Conservation (phyloP, 257 asterid genomes). For the Plantago elongata region DNA sequence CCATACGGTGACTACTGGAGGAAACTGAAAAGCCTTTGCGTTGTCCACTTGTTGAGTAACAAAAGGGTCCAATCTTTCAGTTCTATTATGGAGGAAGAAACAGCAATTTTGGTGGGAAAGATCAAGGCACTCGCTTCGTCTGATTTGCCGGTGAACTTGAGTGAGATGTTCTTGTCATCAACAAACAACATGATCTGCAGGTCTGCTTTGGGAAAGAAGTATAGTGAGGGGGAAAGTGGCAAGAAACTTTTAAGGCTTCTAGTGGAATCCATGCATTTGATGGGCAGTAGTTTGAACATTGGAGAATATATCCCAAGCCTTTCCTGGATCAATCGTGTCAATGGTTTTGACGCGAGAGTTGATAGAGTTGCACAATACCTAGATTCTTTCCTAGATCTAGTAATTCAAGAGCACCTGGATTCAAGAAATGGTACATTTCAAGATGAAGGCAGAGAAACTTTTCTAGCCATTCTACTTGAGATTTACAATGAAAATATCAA, state of each 20-base stretch:
- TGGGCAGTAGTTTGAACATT: conserved; percentile 5
- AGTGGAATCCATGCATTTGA: conserved; percentile 12
- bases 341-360: neutral
- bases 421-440: neutral
- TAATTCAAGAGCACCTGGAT: neutral
- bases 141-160: conserved; percentile 18
- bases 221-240: conserved; percentile 13
- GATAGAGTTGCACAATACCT: neutral
- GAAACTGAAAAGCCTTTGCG: conserved; percentile 18
- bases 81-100: conserved; percentile 12
- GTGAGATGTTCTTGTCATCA: conserved; percentile 17
- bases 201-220: conserved; percentile 24
- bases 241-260: conserved; percentile 10
- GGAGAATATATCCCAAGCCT: neutral
- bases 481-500: neutral
- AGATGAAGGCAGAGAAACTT: neutral
- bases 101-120: conserved; percentile 5
- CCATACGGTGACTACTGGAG: conserved; percentile 26
- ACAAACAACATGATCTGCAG: conserved; percentile 13
- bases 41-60: conserved; percentile 12
- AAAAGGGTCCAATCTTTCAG: conserved; percentile 6
- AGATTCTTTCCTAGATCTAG: neutral
- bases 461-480: neutral
- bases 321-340: neutral
- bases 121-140: neutral